phyloP scores from a whole-genome alignment of 306 rosid genomes.

The Crataegus laevigata region DNA sequence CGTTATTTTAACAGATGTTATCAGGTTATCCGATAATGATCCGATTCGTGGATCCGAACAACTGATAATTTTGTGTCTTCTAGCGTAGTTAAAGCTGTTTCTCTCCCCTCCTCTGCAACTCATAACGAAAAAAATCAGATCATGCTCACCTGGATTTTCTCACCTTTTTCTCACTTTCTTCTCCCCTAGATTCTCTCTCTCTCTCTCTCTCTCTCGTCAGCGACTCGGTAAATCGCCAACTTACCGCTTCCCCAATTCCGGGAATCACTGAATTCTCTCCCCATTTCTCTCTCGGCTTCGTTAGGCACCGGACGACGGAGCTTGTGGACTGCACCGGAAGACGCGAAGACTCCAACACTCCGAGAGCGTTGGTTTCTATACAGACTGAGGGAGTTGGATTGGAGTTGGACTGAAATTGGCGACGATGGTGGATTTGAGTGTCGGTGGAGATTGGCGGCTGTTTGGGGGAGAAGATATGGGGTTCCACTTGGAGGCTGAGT shows the following conservation, averaged over 20 bases:
- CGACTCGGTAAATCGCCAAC: slow-evolving; percentile 23
- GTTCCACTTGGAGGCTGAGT: slow-evolving; percentile 33
- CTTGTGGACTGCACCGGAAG: neutral
- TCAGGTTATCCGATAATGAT: too few relatives aligned
- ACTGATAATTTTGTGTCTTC: too few relatives aligned
- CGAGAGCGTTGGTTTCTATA: slow-evolving; percentile 16
- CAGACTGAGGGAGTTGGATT: slow-evolving; percentile 26
- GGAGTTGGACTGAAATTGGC: slow-evolving; percentile 14
- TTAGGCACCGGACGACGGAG: neutral
- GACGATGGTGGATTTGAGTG: slow-evolving; percentile 53
- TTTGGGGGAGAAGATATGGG: slow-evolving; percentile 25
- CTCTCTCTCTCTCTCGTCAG: slow-evolving; percentile 9
- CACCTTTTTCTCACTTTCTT: slow-evolving; percentile 51
- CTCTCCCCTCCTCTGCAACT: slow-evolving; percentile 53
- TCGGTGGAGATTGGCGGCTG: slow-evolving; percentile 35
- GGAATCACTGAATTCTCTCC: slow-evolving; percentile 29
- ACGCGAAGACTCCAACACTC: slow-evolving; percentile 21
- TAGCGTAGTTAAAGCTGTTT: slow-evolving; percentile 6
- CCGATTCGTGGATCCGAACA: too few relatives aligned
- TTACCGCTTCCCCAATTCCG: slow-evolving; percentile 31
- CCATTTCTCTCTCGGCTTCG: slow-evolving; percentile 3
- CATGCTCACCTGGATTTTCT: slow-evolving; percentile 50
- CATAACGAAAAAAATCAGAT: slow-evolving; percentile 43
- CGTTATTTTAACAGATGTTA: too few relatives aligned
- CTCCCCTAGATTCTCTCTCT: slow-evolving; percentile 30